phyloP scores from a whole-genome alignment of 495 filamentous ascomycete species.

The Lasiosphaeria hispida region DNA sequence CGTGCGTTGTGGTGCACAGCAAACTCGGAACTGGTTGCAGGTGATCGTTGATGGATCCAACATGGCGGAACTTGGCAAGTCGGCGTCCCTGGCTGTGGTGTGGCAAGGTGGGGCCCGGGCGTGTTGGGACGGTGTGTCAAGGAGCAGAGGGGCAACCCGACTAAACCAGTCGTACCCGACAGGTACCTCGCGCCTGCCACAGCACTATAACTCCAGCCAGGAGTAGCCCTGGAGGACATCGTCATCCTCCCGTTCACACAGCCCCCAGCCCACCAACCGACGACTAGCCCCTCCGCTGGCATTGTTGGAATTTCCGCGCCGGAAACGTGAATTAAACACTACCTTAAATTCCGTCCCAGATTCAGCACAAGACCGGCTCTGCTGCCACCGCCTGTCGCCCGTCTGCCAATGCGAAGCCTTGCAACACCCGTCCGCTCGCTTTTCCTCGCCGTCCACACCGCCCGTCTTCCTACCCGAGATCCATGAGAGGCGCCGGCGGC shows the following conservation, averaged over 20 bases:
- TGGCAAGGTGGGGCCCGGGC: no score
- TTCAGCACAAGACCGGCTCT: no score
- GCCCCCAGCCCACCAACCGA: slow-evolving; percentile 1
- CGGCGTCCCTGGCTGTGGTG: no score
- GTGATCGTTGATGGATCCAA: no score
- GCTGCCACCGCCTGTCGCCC: background rate
- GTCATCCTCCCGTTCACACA: background rate
- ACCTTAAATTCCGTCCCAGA: background rate
- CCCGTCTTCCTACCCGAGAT: slow-evolving; percentile 7
- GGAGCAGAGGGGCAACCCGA: no score
- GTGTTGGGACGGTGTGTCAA: no score
- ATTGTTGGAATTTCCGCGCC: slow-evolving; percentile 4
- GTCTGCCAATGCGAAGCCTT: slow-evolving; percentile 1
- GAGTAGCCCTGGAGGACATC: background rate
- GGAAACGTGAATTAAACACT: background rate
- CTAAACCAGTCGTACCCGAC: background rate
- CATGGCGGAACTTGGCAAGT: no score
- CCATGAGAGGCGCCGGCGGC: slow-evolving; percentile 24
- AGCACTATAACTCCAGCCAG: slow-evolving; percentile 4
- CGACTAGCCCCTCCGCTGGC: slow-evolving; percentile 5
- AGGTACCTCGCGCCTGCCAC: background rate
- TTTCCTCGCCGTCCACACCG: background rate
- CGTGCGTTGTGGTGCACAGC: no score
- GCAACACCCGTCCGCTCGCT: background rate
- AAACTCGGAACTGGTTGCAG: no score